These are phyloP conservation scores for Akanthomyces lecanii DNA, from an alignment of 2,329 filamentous ascomycete species.

Conservation along the genomic window DNA sequence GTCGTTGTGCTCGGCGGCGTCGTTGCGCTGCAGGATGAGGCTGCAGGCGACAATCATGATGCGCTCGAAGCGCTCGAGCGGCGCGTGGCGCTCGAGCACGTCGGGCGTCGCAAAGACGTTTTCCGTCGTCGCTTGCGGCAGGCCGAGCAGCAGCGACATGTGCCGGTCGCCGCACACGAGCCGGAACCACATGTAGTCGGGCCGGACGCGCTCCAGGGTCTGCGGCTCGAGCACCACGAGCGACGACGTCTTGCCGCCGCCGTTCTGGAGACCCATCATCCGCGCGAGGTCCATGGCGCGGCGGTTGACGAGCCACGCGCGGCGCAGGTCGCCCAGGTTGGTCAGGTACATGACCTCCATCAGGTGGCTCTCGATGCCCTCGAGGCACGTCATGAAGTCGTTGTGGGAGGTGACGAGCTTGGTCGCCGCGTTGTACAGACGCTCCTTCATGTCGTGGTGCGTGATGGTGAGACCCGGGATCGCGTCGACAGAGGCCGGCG, in stretches of 20 bases:
- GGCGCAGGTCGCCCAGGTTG: slow-evolving; percentile 43
- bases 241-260: neutral
- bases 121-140: slow-evolving; percentile 39
- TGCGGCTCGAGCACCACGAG: slow-evolving; percentile 1
- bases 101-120: slow-evolving; percentile 31
- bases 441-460: slow-evolving; percentile 4
- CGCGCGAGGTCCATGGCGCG: slow-evolving; percentile 43
- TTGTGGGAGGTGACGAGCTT: slow-evolving; percentile 33
- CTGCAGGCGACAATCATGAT: slow-evolving; percentile 38
- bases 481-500: neutral
- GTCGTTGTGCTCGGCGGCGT: slow-evolving; percentile 27
- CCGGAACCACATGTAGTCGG: slow-evolving; percentile 42
- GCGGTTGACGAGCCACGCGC: slow-evolving; percentile 42
- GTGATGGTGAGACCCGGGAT: slow-evolving; percentile 19
- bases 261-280: slow-evolving; percentile 34
- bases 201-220: slow-evolving; percentile 27
- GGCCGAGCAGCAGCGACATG: slow-evolving; percentile 43
- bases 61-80: slow-evolving; percentile 42
- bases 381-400: slow-evolving; percentile 39
- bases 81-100: slow-evolving; percentile 28
- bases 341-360: slow-evolving; percentile 43
- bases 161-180: slow-evolving; percentile 43
- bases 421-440: neutral
- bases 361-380: slow-evolving; percentile 48
- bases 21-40: slow-evolving; percentile 42